Base-by-base conservation (phyloP, 148 eudicot genomes). In the Selenicereus undatus region DNA sequence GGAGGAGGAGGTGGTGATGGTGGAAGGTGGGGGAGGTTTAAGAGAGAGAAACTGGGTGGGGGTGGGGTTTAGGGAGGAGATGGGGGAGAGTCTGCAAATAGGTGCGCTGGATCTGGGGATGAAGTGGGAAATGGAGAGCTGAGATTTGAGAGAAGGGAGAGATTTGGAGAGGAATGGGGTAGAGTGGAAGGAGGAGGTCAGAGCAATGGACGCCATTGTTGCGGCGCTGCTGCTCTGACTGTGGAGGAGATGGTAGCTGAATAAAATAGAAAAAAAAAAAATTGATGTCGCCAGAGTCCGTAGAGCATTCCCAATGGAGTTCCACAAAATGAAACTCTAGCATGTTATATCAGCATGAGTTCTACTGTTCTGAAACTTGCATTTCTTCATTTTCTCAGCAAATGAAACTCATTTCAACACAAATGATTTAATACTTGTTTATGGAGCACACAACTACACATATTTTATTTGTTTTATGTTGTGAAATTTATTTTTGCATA, bases 171-270 rank as follows among this genome's bases (percentile, higher is more conserved):
- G 84, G 71, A 84, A 87, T 80, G 91, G 86, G 81, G 89, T 8
- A 8, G 83, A 42, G 26, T 71, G 70, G 70, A 88, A 71, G 78
- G 88, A 5, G 24, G 78, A 73, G 45, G 78, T 29, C 62, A 92
- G 83, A 51, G 94, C 85, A 5, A 91, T 74, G 39, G 98, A 90
- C 86, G 98, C 92, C 97, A 92, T 92, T 82, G 85, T 62, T 77
- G 73, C 20, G 80, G 71, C 71, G 29, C 26, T 65, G 32, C 30
- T 5, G 78, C 66, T 22, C 72, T 26, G 52, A 58, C 4, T 16
- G 1, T 13, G 60, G 60, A 54, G 60, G 60, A 18, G 22, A 54
- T 14, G 60, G 3, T 2, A 54, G 18, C n/a, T 8, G 22, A 54
- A 18, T 11, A 54, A 54, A 54, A 3, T 4, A 54, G 11, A 42